Percentiles rank a stretch among this genome's conserved stretches.
Evolutionary conservation across 2,329 filamentous ascomycete genomes (phyloP).

Genomic region (Periconia digitata): DNA sequence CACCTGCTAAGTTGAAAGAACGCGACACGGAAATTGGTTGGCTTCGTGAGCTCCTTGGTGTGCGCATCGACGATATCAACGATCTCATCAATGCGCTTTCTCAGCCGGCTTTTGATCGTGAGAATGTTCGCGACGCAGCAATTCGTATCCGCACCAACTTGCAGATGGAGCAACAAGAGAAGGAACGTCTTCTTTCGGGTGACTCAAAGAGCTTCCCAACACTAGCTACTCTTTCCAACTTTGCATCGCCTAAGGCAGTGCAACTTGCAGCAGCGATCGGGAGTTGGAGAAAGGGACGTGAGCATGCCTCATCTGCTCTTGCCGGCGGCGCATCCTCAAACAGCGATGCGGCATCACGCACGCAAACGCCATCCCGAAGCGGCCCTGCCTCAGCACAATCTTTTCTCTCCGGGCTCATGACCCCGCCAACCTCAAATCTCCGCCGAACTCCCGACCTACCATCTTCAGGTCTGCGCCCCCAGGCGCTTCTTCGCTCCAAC

Average conservation of each 20-base stretch:
- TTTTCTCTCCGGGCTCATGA: slow-evolving; percentile 79
- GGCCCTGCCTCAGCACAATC: slow-evolving; percentile 56
- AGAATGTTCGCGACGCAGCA: slow-evolving; percentile 81
- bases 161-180: slow-evolving; percentile 97
- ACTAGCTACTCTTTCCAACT: slow-evolving; percentile 73
- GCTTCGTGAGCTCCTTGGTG: slow-evolving; percentile 89
- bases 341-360: slow-evolving; percentile 28
- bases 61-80: slow-evolving; percentile 86
- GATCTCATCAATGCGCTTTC: slow-evolving; percentile 85
- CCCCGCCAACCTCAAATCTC: slow-evolving; percentile 77
- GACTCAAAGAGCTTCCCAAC: slow-evolving; percentile 65
- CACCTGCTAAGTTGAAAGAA: slow-evolving; percentile 80
- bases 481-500: slow-evolving; percentile 26
- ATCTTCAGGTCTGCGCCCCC: slow-evolving; percentile 31
- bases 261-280: slow-evolving; percentile 97
- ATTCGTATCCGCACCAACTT: slow-evolving; percentile 92
- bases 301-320: slow-evolving; percentile 51
- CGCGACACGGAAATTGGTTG: slow-evolving; percentile 92
- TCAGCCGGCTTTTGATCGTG: slow-evolving; percentile 72
- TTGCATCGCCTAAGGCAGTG: slow-evolving; percentile 80
- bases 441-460: slow-evolving; percentile 61
- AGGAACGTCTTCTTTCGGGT: slow-evolving; percentile 77
- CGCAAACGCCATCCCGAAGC: slow-evolving; percentile 36
- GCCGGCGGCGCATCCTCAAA: slow-evolving; percentile 27
- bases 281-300: slow-evolving; percentile 77